These are phyloP conservation scores for Gastrolobium villosum DNA, from an alignment of 306 rosid species.

Conservation along the genomic window DNA sequence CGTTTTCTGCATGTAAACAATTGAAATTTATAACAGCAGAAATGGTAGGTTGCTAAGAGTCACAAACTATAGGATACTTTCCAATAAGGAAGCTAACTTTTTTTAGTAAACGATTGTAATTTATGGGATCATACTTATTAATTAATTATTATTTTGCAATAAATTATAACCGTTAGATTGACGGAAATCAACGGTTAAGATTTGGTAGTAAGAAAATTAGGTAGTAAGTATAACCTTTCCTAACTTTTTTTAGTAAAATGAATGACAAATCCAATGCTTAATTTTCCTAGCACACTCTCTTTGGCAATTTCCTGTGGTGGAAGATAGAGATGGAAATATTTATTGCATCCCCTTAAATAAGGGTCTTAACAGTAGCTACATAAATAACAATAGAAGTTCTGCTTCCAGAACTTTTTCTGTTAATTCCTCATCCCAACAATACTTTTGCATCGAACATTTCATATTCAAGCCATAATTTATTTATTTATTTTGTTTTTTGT, in stretches of 20 bases:
- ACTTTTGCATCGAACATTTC: slow-evolving; percentile 11
- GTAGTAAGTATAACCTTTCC: too few species aligned
- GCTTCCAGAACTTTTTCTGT: background rate
- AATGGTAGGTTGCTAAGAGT: background rate
- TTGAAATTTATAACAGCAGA: slow-evolving; percentile 26
- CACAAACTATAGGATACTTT: background rate
- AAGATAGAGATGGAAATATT: slow-evolving; percentile 1
- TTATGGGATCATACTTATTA: too few species aligned
- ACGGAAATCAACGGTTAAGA: too few species aligned
- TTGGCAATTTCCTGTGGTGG: background rate
- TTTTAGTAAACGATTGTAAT: too few species aligned
- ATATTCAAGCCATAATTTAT: slow-evolving; percentile 16
- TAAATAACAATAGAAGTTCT: background rate
- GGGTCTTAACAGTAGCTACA: background rate
- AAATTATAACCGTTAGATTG: too few species aligned
- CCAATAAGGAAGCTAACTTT: background rate
- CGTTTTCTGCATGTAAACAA: slow-evolving; percentile 62
- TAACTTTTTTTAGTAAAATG: background rate
- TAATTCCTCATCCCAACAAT: slow-evolving; percentile 11
- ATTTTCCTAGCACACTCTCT: slow-evolving; percentile 3
- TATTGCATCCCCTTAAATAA: background rate
- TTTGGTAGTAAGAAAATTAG: too few species aligned
- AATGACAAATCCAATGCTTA: background rate
- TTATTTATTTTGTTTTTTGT: too few species aligned
- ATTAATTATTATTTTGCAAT: too few species aligned